Evolutionary conservation across 129 eudicot genomes (phyloP), one percentile per base, ranked within the genome.

Genomic region (Erigeron canadensis): DNA sequence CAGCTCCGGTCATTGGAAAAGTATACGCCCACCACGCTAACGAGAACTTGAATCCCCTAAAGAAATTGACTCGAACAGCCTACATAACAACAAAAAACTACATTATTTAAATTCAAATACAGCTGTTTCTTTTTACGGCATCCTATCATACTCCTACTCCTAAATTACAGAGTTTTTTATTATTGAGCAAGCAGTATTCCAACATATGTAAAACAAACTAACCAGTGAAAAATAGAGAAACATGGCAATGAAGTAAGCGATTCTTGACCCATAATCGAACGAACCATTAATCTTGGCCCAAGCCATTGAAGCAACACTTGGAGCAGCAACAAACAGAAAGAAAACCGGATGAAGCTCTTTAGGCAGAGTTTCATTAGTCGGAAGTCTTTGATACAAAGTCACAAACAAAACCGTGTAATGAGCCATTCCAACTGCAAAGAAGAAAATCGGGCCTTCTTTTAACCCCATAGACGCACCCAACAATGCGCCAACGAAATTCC

Each of bases 21-120:
- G 97, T 91, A 77, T 91, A 91, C 5, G 97, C 97, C 97, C 97
- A 91, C 97, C 97, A 91, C 7, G 94, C 89, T 75, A 91, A 56
- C 34, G 97, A 91, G 75, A 91, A 91, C 85, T 82, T 84, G 75
- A 91, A 82, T 59, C 97, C 97, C 62, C 97, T 77, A 54, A 91
- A 91, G 79, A 91, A 91, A 50, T 91, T 88, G 41, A 89, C 82
- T 4, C 97, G 84, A 46, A 91, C 92, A 7, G 91, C 97, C 97
- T 91, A 82, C 42, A 71, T 10, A 74, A 28, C 22, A 46, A 54
- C 61, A 77, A 2, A 9, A 62, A 40, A 68, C 22, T 2, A 23
- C 21, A 0, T 13, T 4, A 0, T 47, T 68, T 76, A 40, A 38
- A 67, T 11, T 6, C 22, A 41, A 11, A 40, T 1, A 11, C 17